Percentiles rank a stretch among this genome's conserved stretches.
Evolutionary conservation across 1,284 basidiomycete genomes (phyloP).

Genomic region (Ustilago shanxiensis): DNA sequence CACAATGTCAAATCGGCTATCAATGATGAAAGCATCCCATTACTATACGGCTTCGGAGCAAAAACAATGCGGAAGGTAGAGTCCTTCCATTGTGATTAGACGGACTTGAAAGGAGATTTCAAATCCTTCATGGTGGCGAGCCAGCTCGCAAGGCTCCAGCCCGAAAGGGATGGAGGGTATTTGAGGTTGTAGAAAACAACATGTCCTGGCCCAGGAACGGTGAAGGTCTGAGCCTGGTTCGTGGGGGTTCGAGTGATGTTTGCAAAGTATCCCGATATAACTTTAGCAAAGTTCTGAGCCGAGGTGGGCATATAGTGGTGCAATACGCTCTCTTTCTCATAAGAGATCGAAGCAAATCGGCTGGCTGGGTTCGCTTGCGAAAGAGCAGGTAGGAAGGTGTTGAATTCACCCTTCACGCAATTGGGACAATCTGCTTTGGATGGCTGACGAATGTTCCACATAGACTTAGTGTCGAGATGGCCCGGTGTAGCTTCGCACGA

Average conservation of each 20-base stretch:
- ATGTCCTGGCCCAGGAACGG: conserved; percentile 5
- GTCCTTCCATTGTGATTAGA: no score
- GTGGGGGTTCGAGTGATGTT: conserved; percentile 22
- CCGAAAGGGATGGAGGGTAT: no score
- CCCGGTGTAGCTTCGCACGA: conserved; percentile 33
- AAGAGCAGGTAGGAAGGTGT: conserved; percentile 31
- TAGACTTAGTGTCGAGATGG: conserved; percentile 27
- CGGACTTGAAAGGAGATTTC: conserved; percentile 6
- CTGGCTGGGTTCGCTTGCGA: conserved; percentile 25
- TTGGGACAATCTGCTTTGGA: conserved; percentile 12
- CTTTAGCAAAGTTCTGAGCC: neutral
- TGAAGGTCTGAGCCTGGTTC: conserved; percentile 34
- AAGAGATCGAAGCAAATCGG: conserved; percentile 28
- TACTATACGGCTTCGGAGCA: no score
- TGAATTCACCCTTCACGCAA: conserved; percentile 29
- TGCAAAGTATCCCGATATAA: conserved; percentile 22
- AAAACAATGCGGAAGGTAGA: no score
- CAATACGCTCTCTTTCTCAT: conserved; percentile 5
- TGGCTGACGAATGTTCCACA: conserved; percentile 35
- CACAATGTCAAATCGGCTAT: no score
- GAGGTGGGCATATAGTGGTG: conserved; percentile 15
- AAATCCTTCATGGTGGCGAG: conserved; percentile 22
- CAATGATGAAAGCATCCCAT: no score
- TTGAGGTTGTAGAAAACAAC: conserved; percentile 12
- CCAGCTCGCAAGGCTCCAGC: conserved; percentile 20